phyloP scores from a whole-genome alignment of 1,284 basidiomycete genomes.

The Serendipita sp. region DNA sequence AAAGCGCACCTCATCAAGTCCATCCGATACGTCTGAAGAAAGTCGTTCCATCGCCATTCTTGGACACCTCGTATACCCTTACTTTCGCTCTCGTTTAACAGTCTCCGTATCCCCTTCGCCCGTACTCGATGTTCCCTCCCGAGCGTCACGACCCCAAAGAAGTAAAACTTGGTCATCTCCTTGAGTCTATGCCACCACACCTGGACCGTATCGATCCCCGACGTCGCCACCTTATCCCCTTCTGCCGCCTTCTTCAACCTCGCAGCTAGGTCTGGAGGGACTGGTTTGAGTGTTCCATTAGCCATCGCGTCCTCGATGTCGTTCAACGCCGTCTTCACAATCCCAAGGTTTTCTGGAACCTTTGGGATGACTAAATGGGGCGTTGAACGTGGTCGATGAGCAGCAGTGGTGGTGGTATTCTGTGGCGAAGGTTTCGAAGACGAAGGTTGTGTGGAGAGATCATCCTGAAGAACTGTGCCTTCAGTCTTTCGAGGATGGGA shows the following conservation, averaged over 20 bases:
- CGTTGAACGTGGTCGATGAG: too few species aligned
- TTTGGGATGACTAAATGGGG: not conserved
- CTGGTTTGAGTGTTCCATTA: conserved; percentile 51
- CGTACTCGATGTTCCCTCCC: conserved; percentile 3
- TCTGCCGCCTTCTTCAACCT: not conserved
- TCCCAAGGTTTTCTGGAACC: conserved; percentile 13
- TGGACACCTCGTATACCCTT: conserved; percentile 54
- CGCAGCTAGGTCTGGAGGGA: conserved; percentile 36
- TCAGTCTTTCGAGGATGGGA: too few species aligned
- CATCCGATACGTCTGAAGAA: conserved; percentile 46
- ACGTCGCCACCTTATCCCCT: not conserved
- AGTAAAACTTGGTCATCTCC: conserved; percentile 12
- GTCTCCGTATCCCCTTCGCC: conserved; percentile 12
- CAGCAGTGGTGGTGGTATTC: too few species aligned
- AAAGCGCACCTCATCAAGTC: conserved; percentile 43
- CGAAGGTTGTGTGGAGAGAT: too few species aligned
- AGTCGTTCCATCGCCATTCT: conserved; percentile 39
- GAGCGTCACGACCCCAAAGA: conserved; percentile 1
- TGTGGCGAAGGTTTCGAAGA: too few species aligned
- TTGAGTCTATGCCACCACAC: not conserved
- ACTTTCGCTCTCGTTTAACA: conserved; percentile 59
- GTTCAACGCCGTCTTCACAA: conserved; percentile 37
- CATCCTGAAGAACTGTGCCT: too few species aligned
- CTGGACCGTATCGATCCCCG: conserved; percentile 17
- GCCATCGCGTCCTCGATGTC: conserved; percentile 50